Evolutionary conservation across 495 filamentous ascomycete species (phyloP), one percentile per base, ranked within the genome.

Genomic region (Xylaria scruposa): DNA sequence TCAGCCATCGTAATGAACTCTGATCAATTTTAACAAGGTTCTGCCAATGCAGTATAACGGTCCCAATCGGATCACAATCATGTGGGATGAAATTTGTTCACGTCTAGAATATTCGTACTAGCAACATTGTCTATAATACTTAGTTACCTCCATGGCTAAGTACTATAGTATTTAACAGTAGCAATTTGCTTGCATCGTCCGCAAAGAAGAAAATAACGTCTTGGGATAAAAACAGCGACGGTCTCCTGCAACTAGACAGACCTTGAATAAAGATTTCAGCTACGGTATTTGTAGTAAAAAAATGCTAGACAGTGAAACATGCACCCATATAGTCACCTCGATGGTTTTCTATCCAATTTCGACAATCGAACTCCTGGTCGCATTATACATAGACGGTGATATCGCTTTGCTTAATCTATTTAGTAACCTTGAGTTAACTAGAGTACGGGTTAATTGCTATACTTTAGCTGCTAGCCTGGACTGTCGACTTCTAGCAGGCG

Each of bases 381-480:
- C 77, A 15, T 69, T 71, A 0, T 78, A 70, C 19, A 29, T 60
- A 0, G 64, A 72, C 31, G 75, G 74, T 6, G 61, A 58, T 3
- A 26, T 58, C 15, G 54, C 54, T 58, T 10, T 58, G 4, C 24
- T 58, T 6, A 21, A 58, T 26, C 54, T 26, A 7, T 58, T 58
- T 58, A 24, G 17, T 12, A 4, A 61, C 36, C 33, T n/a, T 17
- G 21, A 61, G 38, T 6, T 61, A 42, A 13, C 4, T 17, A 33
- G 31, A 4, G 38, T 61, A 17, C 59, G 59, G 38, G 59, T 33
- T 1, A 61, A 61, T 40, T 40, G 59, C 29, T n/a, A 61, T 24
- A 38, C 59, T 49, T 4, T 81, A 1, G 76, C 78, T 19, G 76
- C 70, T 62, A 78, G 77, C 0, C 67, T 73, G 10, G 63, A 81